Conservation (phyloP, 2,329 filamentous ascomycete species). For the Rhexocercosporidium sp. region DNA sequence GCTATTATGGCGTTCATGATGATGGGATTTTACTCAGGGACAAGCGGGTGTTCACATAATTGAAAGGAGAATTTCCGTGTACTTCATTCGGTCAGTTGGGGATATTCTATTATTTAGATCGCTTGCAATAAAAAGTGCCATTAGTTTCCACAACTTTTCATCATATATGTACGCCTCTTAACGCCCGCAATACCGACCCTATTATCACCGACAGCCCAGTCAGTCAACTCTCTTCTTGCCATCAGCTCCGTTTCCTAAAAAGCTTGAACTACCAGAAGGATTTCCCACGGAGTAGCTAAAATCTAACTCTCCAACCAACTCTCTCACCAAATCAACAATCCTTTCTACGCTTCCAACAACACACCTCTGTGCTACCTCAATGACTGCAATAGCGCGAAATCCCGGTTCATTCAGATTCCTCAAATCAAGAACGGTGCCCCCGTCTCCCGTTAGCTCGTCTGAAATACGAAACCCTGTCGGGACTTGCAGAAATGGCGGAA, state of each 20-base stretch:
- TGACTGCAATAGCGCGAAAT: conserved; percentile 74
- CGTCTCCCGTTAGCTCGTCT: conserved; percentile 59
- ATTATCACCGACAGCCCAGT: background rate
- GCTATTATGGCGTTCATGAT: too few relatives aligned
- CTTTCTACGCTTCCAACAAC: conserved; percentile 69
- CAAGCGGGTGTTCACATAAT: too few relatives aligned
- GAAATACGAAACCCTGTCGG: conserved; percentile 65
- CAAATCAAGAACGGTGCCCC: conserved; percentile 62
- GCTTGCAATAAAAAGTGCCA: background rate
- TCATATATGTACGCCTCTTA: background rate
- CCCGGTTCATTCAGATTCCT: conserved; percentile 70
- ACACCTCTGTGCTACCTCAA: conserved; percentile 59
- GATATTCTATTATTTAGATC: background rate
- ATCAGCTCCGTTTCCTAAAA: background rate
- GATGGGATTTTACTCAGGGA: too few relatives aligned
- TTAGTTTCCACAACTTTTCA: background rate
- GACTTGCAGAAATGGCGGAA: conserved; percentile 70
- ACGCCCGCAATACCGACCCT: too few relatives aligned
- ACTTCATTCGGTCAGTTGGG: background rate
- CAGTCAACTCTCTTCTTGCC: background rate
- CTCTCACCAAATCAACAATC: conserved; percentile 63
- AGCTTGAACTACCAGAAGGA: background rate
- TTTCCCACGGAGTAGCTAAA: conserved; percentile 48
- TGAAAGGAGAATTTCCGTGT: too few relatives aligned
- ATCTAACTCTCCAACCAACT: conserved; percentile 73